phyloP scores from a whole-genome alignment of 1,139 yeast genomes.

The Saccharomyces uvarum region DNA sequence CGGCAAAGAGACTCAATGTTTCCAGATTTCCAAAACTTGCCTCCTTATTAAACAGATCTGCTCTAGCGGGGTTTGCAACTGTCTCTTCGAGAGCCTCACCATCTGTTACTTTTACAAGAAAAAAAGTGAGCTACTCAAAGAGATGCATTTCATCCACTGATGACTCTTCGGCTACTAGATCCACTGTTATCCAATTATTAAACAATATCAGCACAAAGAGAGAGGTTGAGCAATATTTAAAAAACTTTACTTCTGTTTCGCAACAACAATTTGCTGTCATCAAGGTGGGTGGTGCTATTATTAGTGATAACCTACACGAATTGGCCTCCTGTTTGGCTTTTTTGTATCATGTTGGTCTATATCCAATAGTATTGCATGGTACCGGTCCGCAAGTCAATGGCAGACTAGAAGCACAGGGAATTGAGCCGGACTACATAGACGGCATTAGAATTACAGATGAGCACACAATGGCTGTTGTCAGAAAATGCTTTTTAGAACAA shows the following conservation, averaged over 20 bases:
- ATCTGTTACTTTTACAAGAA: constrained; percentile 7
- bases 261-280: constrained; percentile 97
- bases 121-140: constrained; percentile 24
- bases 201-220: constrained; percentile 95
- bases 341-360: constrained; percentile 91
- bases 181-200: constrained; percentile 88
- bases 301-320: constrained; percentile 87
- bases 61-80: neutral
- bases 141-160: constrained; percentile 20
- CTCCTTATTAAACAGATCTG: constrained; percentile 13
- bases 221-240: constrained; percentile 94
- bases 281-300: constrained; percentile 98
- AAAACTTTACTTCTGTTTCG: constrained; percentile 90
- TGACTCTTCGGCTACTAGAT: constrained; percentile 48
- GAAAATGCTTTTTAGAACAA: constrained; percentile 91
- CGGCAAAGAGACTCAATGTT: constrained; percentile 20
- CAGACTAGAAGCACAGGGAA: constrained; percentile 85
- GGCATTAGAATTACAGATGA: constrained; percentile 96
- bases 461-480: constrained; percentile 90
- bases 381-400: constrained; percentile 98
- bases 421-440: constrained; percentile 91
- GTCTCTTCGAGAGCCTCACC: constrained; percentile 5
- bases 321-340: constrained; percentile 93
- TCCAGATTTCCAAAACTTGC: constrained; percentile 16
- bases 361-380: constrained; percentile 94